phyloP scores from a whole-genome alignment of 2,329 filamentous ascomycete species.

The Thielaviopsis punctulata region DNA sequence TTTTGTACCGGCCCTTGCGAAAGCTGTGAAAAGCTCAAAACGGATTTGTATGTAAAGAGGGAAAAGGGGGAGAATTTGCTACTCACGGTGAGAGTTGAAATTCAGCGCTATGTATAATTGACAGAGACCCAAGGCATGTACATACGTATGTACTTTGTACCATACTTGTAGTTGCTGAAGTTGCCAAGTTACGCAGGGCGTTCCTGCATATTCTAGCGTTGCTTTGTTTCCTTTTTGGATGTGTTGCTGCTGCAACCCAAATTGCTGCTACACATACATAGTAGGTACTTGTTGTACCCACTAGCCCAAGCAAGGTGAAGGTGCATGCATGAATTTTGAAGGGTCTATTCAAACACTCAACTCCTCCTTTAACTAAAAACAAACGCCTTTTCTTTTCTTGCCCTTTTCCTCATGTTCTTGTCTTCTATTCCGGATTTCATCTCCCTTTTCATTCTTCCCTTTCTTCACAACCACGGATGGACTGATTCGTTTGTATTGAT shows the following conservation, averaged over 20 bases:
- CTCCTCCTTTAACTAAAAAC: background rate
- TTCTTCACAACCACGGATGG: background rate
- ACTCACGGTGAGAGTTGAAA: too few relatives aligned
- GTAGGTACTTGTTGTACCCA: background rate
- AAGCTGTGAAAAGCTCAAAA: too few relatives aligned
- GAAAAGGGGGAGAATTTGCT: too few relatives aligned
- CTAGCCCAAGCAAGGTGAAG: background rate
- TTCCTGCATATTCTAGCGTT: background rate
- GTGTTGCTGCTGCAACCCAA: background rate
- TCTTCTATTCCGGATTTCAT: slow-evolving; percentile 1
- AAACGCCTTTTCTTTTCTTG: slow-evolving; percentile 1
- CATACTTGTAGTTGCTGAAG: background rate
- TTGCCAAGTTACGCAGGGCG: background rate
- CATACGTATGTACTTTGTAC: too few relatives aligned
- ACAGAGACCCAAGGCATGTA: too few relatives aligned
- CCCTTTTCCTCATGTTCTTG: slow-evolving; percentile 12
- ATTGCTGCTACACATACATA: too few relatives aligned
- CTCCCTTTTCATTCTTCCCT: background rate
- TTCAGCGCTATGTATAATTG: too few relatives aligned
- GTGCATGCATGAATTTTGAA: background rate
- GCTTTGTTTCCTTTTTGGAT: background rate
- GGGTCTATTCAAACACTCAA: background rate
- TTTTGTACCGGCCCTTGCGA: too few relatives aligned
- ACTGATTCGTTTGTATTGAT: background rate
- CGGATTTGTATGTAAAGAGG: too few relatives aligned